Conservation (phyloP, 345 rosid species). For the Citrus cavaleriei region DNA sequence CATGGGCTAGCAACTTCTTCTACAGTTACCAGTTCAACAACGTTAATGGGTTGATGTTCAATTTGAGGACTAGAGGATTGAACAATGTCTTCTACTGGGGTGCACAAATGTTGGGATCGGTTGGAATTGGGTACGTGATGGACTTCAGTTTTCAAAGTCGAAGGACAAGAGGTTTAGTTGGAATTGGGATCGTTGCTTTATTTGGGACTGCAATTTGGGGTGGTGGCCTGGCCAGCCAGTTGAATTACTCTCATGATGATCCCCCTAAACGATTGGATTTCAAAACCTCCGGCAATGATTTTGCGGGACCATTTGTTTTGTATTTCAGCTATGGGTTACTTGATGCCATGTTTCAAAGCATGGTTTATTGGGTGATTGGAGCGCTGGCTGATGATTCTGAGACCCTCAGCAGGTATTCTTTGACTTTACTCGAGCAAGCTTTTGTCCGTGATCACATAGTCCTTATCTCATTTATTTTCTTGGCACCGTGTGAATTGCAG, state of each 20-base stretch:
- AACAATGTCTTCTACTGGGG: constrained; percentile 73
- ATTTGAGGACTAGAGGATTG: constrained; percentile 58
- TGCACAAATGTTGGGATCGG: constrained; percentile 65
- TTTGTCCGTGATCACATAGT: neutral
- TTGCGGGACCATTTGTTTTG: constrained; percentile 58
- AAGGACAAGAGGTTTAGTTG: constrained; percentile 47
- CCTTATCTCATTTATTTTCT: neutral
- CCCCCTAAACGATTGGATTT: constrained; percentile 44
- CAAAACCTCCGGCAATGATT: constrained; percentile 37
- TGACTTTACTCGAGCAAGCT: neutral
- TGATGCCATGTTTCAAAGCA: constrained; percentile 66
- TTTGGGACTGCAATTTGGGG: constrained; percentile 61
- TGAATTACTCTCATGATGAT: constrained; percentile 23
- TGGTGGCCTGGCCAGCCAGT: constrained; percentile 58
- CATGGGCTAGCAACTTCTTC: constrained; percentile 73
- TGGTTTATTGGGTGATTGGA: constrained; percentile 71
- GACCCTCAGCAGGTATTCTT: constrained; percentile 56
- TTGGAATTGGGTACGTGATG: constrained; percentile 44
- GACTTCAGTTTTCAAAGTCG: constrained; percentile 56
- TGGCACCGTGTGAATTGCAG: constrained; percentile 22
- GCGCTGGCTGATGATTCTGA: constrained; percentile 64
- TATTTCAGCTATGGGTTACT: constrained; percentile 52
- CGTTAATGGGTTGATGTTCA: constrained; percentile 45
- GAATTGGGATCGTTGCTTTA: constrained; percentile 43
- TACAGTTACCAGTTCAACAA: constrained; percentile 61